A percentile compares a stretch with the other conserved stretches of the same genome.
phyloP scores from a whole-genome alignment of 257 asterid genomes.

The Coffea eugenioides region DNA sequence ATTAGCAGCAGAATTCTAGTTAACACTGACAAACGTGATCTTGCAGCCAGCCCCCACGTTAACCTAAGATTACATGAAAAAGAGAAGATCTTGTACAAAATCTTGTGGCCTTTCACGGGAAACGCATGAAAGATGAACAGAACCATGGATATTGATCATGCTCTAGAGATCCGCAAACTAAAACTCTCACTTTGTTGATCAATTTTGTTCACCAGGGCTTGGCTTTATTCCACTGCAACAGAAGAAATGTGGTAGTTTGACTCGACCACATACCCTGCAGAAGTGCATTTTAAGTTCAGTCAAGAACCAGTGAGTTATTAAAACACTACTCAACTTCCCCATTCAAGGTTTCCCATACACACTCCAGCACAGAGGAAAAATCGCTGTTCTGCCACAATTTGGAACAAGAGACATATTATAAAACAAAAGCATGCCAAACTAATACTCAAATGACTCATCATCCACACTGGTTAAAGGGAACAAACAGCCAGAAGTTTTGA shows the following conservation, averaged over 20 bases:
- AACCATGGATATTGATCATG: neutral
- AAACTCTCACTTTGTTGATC: neutral
- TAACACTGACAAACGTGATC: neutral
- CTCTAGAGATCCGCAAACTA: neutral
- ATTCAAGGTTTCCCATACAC: neutral
- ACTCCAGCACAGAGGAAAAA: neutral
- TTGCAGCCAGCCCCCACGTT: neutral
- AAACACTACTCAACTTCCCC: neutral
- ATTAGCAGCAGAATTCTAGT: neutral
- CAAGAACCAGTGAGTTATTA: neutral
- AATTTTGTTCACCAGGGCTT: conserved; percentile 45
- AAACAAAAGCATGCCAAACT: neutral
- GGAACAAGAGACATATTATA: neutral
- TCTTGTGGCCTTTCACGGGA: neutral
- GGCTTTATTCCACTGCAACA: conserved; percentile 84
- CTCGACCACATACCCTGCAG: conserved; percentile 89
- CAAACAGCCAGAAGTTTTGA: neutral
- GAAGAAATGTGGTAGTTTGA: conserved; percentile 85
- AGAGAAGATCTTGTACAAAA: neutral
- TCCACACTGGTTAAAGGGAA: neutral
- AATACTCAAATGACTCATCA: neutral
- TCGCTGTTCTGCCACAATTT: neutral
- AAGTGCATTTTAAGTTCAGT: conserved; percentile 1
- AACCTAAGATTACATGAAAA: neutral
- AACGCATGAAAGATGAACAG: neutral